Evolutionary conservation across 768 basidiomycete species (phyloP).

Genomic region (Ramaria rubella): DNA sequence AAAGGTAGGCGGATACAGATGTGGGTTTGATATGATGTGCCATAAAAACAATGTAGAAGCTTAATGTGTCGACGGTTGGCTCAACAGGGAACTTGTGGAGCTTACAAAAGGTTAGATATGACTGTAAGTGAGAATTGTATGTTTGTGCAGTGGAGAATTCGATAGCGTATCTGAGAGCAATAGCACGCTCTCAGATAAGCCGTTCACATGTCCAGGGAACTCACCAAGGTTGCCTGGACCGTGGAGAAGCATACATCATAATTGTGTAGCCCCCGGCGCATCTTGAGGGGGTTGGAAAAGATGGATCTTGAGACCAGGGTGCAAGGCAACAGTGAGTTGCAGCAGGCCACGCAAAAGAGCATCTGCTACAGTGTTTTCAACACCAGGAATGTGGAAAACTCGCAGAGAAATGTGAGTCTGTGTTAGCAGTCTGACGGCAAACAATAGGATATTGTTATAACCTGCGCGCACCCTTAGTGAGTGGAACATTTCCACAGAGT

Average conservation of each 20-base stretch:
- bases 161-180: constrained; percentile 28
- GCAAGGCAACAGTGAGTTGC: background rate
- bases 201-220: constrained; percentile 30
- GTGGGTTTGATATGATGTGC: constrained; percentile 30
- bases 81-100: constrained; percentile 28
- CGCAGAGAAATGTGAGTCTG: constrained; percentile 14
- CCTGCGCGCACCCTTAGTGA: constrained; percentile 16
- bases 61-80: constrained; percentile 33
- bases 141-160: too few relatives aligned
- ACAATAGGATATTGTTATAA: constrained; percentile 24
- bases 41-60: constrained; percentile 31
- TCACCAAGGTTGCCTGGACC: constrained; percentile 23
- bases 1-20: constrained; percentile 32
- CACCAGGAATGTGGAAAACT: constrained; percentile 21
- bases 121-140: too few relatives aligned
- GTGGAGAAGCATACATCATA: constrained; percentile 13
- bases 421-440: constrained; percentile 17
- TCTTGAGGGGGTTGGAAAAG: constrained; percentile 15
- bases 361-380: constrained; percentile 16
- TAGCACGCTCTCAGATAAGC: constrained; percentile 26
- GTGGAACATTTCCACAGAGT: constrained; percentile 31
- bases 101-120: constrained; percentile 31
- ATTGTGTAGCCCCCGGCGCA: constrained; percentile 9
- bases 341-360: constrained; percentile 14
- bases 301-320: constrained; percentile 8